Evolutionary conservation across 768 basidiomycete genomes (phyloP), one percentile per base, ranked within the genome.

Genomic region (Lentinus brumalis): DNA sequence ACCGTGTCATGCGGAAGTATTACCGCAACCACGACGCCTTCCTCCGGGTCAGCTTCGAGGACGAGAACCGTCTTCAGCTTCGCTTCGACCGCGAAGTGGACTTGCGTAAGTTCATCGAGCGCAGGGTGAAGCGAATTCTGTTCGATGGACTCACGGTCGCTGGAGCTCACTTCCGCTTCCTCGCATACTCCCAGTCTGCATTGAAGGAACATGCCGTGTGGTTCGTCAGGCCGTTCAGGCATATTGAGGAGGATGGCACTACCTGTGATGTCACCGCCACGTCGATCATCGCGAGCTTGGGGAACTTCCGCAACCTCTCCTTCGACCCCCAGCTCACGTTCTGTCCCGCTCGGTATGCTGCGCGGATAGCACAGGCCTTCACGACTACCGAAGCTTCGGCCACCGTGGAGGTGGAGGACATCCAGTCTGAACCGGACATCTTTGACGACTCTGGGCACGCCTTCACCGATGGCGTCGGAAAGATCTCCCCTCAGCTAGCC

Each of bases 401-500:
- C 31, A 71, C 83, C 14, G 70, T 78, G 42, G 62, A 72, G 45
- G 62, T 70, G 35, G 35, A 35, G 35, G 35, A 35, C 35, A 35
- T 35, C 6, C 35, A 15, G 76, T 78, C 50, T 74, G 81, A 66
- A 70, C 81, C 42, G 14, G 85, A 89, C 69, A 80, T 88, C 31
- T 66, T 78, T 38, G 64, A 63, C 31, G 5, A 50, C 60, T 65
- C 18, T 66, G 58, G 45, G 63, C 83, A 80, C 60, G 73, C 75
- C 50, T 89, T 89, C 70, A 89, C 89, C 0, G 89, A 91, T 67
- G 89, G 89, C 6, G 84, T 87, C 18, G 91, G 89, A 0, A 84
- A 81, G 0, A 80, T 88, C 61, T 88, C 87, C 1, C 69, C 70
- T 9, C 78, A 81, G 18, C 70, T 90, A 18, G 85, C 86, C 1